Evolutionary conservation across 352 stramenopile species (phyloP), one percentile per base, ranked within the genome.

Genomic region (Phytophthora podocarpi): DNA sequence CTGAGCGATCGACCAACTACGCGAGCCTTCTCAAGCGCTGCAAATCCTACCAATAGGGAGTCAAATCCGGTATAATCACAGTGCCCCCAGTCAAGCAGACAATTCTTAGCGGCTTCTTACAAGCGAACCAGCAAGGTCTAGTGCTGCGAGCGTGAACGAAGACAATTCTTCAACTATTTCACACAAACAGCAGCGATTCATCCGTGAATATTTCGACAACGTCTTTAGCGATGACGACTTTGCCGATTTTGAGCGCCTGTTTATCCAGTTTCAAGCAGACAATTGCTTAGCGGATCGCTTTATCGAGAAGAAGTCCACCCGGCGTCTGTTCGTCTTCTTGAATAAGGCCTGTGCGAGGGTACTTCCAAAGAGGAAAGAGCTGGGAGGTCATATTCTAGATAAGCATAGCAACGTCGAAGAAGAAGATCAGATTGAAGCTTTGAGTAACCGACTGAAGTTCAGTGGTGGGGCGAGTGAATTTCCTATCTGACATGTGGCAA

Each of bases 401-500:
- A 35, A 48, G 24, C 10, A 34, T 10, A 48, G 40, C 23, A 48
- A 6, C 9, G 24, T 48, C 21, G 40, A 48, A 48, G 40, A 48
- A 48, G 23, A 48, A 20, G 5, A 18, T 1, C 23, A 48, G 24
- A 3, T 48, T 18, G 3, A 6, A 23, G 35, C 40, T 11, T 18
- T 50, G 15, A 20, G 16, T 24, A 48, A 35, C 34, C 16, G 1
- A 13, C 6, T 48, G 24, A 12, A 21, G 42, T 50, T n/a, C 13
- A 20, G 11, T 28, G 23, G 48, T n/a, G 5, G 40, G 52, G 1
- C 15, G 30, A 1, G 31, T 60, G 0, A 53, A 60, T 52, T 40
- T 52, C 0, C 23, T 60, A 20, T 45, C 28, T 26, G 51, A 39
- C 16, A 13, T 53, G 0, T 53, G 31, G 42, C 41, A 54, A 49